Conservation (phyloP, 2,329 filamentous ascomycete species). For the Fusarium sp. region DNA sequence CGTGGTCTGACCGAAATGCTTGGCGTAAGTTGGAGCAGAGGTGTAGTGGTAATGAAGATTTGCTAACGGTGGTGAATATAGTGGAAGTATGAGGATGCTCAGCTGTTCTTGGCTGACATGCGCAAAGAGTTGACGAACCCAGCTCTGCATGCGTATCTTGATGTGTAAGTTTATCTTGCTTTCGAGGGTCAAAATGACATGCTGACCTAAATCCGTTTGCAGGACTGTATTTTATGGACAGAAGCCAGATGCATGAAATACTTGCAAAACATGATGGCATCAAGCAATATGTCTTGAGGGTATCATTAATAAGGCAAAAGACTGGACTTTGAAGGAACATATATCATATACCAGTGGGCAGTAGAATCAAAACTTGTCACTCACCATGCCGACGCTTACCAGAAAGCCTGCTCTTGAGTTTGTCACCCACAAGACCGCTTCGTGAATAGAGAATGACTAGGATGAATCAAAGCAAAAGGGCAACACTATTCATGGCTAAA, state of each 20-base stretch:
- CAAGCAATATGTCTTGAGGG: too few relatives aligned
- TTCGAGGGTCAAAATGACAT: fast-evolving
- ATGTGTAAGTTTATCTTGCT: not conserved
- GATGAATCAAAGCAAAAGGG: too few relatives aligned
- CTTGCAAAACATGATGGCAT: fast-evolving
- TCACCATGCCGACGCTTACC: too few relatives aligned
- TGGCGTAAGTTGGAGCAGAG: not conserved
- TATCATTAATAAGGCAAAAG: fast-evolving
- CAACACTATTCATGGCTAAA: too few relatives aligned
- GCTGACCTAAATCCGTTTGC: fast-evolving
- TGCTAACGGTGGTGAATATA: not conserved
- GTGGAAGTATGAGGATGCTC: constrained; percentile 29
- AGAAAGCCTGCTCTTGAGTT: fast-evolving
- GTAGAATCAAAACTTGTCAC: not conserved
- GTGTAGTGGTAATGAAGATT: fast-evolving
- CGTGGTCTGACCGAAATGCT: constrained; percentile 35
- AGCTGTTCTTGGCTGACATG: constrained; percentile 22
- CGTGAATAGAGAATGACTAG: too few relatives aligned
- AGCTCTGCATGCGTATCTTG: constrained; percentile 18
- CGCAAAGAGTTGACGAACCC: constrained; percentile 27
- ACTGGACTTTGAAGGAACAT: fast-evolving
- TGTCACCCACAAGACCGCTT: too few relatives aligned
- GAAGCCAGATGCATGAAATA: not conserved
- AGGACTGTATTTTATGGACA: not conserved
- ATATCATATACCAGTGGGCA: fast-evolving